Percentiles rank a stretch among this genome's conserved stretches.
These are phyloP conservation scores for Solanum bulbocastanum DNA, from an alignment of 257 asterid genomes.

Conservation along the genomic window DNA sequence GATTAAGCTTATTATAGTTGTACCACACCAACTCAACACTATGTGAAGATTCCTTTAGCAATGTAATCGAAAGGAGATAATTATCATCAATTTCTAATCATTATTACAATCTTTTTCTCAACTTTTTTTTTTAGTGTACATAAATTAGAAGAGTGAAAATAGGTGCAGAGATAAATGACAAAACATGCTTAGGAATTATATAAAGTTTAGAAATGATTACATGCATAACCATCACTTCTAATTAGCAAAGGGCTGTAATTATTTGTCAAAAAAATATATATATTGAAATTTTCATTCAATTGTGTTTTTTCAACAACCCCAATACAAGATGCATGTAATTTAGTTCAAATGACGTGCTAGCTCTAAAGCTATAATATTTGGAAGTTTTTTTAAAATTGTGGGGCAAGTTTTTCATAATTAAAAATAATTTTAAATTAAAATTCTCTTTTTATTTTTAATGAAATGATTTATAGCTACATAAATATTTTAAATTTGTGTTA, in stretches of 20 bases:
- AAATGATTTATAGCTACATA: not conserved
- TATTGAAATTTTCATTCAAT: not conserved
- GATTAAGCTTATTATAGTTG: not conserved
- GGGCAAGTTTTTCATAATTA: not conserved
- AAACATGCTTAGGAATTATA: not conserved
- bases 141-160: not conserved
- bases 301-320: not conserved
- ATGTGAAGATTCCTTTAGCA: conserved; percentile 8
- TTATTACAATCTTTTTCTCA: conserved; percentile 2
- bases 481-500: not conserved
- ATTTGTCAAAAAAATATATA: not conserved
- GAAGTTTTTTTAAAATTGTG: not conserved
- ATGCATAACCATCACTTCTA: not conserved
- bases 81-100: conserved; percentile 31
- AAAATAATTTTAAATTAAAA: too few species aligned
- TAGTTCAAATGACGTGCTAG: not conserved
- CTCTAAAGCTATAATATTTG: not conserved
- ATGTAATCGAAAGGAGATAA: conserved; percentile 14
- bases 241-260: not conserved
- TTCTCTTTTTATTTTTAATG: not conserved
- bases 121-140: not conserved
- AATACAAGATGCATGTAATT: not conserved
- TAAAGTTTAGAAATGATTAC: not conserved
- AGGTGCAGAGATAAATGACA: conserved; percentile 1
- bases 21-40: conserved; percentile 17